phyloP scores from a whole-genome alignment of 225 moss, liverwort and hornwort genomes.

The Asterella californica region DNA sequence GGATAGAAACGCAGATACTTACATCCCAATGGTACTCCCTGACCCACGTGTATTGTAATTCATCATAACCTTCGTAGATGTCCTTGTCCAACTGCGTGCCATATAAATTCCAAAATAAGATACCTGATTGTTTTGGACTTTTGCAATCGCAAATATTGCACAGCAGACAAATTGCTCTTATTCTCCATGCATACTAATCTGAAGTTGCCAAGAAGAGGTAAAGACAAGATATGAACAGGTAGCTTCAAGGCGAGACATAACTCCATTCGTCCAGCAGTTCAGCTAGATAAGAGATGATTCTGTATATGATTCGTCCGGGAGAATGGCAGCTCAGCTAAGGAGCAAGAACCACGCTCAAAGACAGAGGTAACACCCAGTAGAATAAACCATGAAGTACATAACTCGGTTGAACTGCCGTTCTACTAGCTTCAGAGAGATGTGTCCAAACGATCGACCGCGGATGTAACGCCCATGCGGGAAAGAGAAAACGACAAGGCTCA shows the following conservation, averaged over 20 bases:
- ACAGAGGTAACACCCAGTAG: no score
- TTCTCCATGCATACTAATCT: not conserved
- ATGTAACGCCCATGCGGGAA: no score
- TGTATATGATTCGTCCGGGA: no score
- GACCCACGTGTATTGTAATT: slow-evolving; percentile 84
- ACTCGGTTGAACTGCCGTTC: no score
- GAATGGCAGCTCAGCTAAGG: no score
- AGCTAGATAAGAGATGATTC: no score
- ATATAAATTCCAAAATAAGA: not conserved
- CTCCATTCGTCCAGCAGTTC: no score
- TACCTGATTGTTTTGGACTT: not conserved
- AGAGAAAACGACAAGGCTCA: no score
- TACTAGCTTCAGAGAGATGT: no score
- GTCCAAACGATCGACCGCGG: no score
- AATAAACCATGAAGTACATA: no score
- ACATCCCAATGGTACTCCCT: slow-evolving; percentile 99
- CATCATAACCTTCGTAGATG: slow-evolving; percentile 78
- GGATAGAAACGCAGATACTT: slow-evolving; percentile 26
- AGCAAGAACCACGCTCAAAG: no score
- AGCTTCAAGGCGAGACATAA: not conserved
- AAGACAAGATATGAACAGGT: not conserved
- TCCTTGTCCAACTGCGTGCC: slow-evolving; percentile 73
- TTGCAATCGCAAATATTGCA: not conserved
- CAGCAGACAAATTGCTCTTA: not conserved
- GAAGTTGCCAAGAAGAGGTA: not conserved